phyloP scores from a whole-genome alignment of 192 early-diverging fungal genomes.

The Spizellomyces sp. region DNA sequence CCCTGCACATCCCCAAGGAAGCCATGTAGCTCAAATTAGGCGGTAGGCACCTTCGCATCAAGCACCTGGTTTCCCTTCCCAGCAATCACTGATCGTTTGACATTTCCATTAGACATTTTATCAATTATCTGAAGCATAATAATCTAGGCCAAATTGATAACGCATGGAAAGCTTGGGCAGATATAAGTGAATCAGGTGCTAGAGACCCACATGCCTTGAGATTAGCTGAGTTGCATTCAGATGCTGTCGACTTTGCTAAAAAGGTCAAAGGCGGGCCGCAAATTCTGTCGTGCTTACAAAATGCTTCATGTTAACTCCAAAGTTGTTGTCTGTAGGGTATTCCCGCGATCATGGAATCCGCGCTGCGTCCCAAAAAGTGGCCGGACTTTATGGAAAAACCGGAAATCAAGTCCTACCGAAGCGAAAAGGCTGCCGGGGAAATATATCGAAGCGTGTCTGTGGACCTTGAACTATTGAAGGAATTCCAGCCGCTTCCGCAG shows the following conservation, averaged over 20 bases:
- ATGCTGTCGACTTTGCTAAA: constrained; percentile 78
- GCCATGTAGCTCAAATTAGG: background rate
- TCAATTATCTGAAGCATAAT: constrained; percentile 66
- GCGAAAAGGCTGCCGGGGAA: constrained; percentile 52
- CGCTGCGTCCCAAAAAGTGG: constrained; percentile 45
- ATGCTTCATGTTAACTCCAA: background rate
- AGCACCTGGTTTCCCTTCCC: background rate
- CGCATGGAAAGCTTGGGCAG: constrained; percentile 67
- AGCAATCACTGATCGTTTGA: background rate
- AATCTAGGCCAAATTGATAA: constrained; percentile 72
- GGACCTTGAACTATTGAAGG: constrained; percentile 48
- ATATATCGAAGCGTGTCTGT: constrained; percentile 54
- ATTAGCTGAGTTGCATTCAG: constrained; percentile 70
- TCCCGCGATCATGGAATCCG: constrained; percentile 50
- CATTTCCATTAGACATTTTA: constrained; percentile 57
- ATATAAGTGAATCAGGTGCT: constrained; percentile 49
- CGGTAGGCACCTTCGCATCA: constrained; percentile 5
- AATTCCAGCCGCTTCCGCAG: constrained; percentile 37
- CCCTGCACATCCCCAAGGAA: background rate
- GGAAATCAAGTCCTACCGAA: constrained; percentile 53
- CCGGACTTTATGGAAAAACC: constrained; percentile 79
- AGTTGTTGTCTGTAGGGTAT: constrained; percentile 17
- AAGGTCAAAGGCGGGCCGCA: constrained; percentile 25
- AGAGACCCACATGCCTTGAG: constrained; percentile 50
- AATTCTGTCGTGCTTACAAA: constrained; percentile 27